These are phyloP conservation scores for Clarireedia monteithiana DNA, from an alignment of 2,329 filamentous ascomycete species.

Conservation along the genomic window DNA sequence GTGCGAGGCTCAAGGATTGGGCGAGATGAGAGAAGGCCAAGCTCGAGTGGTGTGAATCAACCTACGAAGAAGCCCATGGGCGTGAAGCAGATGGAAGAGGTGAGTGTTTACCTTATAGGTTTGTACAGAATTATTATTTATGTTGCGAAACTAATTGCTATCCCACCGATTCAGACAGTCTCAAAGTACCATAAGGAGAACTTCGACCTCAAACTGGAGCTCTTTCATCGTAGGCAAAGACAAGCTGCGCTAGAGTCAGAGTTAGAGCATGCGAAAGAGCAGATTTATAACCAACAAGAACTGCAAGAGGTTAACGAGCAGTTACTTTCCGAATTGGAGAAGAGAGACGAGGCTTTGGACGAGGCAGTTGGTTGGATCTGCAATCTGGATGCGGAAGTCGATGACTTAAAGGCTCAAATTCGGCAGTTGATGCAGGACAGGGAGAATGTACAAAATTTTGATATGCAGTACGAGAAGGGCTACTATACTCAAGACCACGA, in stretches of 20 bases:
- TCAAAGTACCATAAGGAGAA: conserved; percentile 68
- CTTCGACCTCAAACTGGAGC: conserved; percentile 67
- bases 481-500: conserved; percentile 17
- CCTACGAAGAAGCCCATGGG: conserved; percentile 43
- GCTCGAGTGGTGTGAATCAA: conserved; percentile 19
- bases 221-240: conserved; percentile 60
- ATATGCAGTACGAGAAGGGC: conserved; percentile 28
- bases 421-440: conserved; percentile 46
- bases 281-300: conserved; percentile 36
- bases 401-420: conserved; percentile 40
- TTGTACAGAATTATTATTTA: conserved; percentile 6
- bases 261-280: conserved; percentile 43
- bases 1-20: conserved; percentile 11
- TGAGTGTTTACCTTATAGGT: conserved; percentile 29
- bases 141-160: background rate
- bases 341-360: conserved; percentile 61
- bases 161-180: conserved; percentile 40
- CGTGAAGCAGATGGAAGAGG: conserved; percentile 61
- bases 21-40: conserved; percentile 25
- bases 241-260: conserved; percentile 52
- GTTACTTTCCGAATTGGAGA: conserved; percentile 53
- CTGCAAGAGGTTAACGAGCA: conserved; percentile 50
- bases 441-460: conserved; percentile 44
- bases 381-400: conserved; percentile 35
- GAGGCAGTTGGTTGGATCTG: conserved; percentile 66